phyloP scores from a whole-genome alignment of 257 asterid species.

The Phtheirospermum japonicum region DNA sequence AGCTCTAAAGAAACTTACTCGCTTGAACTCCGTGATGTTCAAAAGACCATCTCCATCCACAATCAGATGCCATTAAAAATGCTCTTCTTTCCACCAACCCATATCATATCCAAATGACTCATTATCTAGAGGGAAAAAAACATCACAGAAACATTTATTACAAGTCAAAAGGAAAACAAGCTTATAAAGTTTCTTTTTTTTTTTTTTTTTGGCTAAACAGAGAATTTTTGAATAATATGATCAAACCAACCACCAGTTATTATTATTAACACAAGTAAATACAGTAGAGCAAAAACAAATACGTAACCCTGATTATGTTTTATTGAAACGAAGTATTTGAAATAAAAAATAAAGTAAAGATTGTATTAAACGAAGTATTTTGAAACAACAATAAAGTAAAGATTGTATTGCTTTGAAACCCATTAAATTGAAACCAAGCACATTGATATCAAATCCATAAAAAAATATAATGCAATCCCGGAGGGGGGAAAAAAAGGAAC shows the following conservation, averaged over 20 bases:
- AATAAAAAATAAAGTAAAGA: too few species aligned
- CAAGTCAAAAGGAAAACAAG: too few species aligned
- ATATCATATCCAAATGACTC: slow-evolving; percentile 65
- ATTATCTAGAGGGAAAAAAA: slow-evolving; percentile 41
- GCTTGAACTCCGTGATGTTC: slow-evolving; percentile 78
- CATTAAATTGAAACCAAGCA: slow-evolving; percentile 1
- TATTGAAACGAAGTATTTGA: too few species aligned
- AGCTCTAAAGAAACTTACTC: slow-evolving; percentile 57
- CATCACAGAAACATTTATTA: not conserved
- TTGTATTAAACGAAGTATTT: too few species aligned
- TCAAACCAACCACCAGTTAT: too few species aligned
- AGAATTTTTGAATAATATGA: too few species aligned
- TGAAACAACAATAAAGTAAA: too few species aligned
- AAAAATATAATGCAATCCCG: not conserved
- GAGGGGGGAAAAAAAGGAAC: not conserved
- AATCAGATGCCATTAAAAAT: slow-evolving; percentile 89
- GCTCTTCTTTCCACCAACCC: slow-evolving; percentile 99
- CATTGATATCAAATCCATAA: slow-evolving; percentile 4
- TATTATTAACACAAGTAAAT: slow-evolving; percentile 9
- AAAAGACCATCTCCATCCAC: slow-evolving; percentile 76
- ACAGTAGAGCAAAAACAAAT: not conserved
- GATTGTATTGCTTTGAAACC: not conserved
- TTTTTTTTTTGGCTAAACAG: too few species aligned
- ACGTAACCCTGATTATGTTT: not conserved
- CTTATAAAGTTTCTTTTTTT: too few species aligned